These are phyloP conservation scores for Talaromyces sp. DNA, from an alignment of 2,329 filamentous ascomycete genomes.

Conservation along the genomic window DNA sequence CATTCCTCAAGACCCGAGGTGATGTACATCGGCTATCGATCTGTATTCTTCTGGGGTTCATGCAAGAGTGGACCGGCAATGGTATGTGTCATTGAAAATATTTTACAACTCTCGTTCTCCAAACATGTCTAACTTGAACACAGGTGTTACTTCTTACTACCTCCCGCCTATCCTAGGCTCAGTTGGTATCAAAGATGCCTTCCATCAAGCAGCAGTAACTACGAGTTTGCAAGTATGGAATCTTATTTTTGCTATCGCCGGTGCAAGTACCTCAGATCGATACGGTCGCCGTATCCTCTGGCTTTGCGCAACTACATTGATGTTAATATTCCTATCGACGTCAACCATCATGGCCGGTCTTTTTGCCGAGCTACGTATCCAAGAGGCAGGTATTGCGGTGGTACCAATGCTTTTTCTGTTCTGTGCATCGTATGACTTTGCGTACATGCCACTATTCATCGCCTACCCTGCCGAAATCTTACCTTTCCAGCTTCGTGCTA, in stretches of 20 bases:
- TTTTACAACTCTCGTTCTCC: neutral
- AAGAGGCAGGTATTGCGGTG: constrained; percentile 32
- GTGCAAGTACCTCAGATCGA: constrained; percentile 25
- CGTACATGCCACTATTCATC: constrained; percentile 31
- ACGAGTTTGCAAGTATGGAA: constrained; percentile 27
- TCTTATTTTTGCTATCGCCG: constrained; percentile 22
- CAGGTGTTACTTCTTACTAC: constrained; percentile 38
- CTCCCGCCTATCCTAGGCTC: constrained; percentile 40
- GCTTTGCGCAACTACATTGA: constrained; percentile 21
- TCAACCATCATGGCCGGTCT: constrained; percentile 26
- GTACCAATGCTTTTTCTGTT: constrained; percentile 41
- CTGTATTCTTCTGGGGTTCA: constrained; percentile 26
- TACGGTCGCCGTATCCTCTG: constrained; percentile 27
- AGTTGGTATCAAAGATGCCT: constrained; percentile 32
- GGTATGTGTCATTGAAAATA: constrained; percentile 18
- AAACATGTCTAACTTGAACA: neutral
- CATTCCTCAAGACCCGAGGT: constrained; percentile 19
- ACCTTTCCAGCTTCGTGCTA: constrained; percentile 41
- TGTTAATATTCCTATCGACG: constrained; percentile 27
- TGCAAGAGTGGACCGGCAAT: constrained; percentile 33
- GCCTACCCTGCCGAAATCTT: constrained; percentile 36
- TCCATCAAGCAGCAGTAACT: constrained; percentile 31
- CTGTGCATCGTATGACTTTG: constrained; percentile 34
- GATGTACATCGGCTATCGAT: constrained; percentile 25
- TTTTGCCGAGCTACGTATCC: constrained; percentile 24